Percentiles rank a stretch among this genome's conserved stretches.
Evolutionary conservation across 2,329 filamentous ascomycete species (phyloP).

Genomic region (Pyricularia pennisetigena): DNA sequence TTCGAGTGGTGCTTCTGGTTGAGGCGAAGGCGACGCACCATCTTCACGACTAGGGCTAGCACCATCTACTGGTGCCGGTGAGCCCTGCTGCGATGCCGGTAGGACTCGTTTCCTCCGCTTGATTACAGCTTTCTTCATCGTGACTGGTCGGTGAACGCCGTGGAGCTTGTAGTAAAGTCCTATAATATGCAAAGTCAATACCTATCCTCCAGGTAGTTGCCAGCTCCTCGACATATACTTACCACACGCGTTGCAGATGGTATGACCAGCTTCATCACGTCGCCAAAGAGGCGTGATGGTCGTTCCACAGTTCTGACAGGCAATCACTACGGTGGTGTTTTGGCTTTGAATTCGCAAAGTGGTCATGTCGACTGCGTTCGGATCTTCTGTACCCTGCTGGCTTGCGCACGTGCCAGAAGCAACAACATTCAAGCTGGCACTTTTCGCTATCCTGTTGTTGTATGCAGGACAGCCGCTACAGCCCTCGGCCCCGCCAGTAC

Average conservation of each 20-base stretch:
- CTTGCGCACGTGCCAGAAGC: slow-evolving; percentile 14
- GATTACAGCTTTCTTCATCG: slow-evolving; percentile 99
- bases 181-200: slow-evolving; percentile 24
- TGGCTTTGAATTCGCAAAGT: slow-evolving; percentile 32
- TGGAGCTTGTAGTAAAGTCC: slow-evolving; percentile 95
- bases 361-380: slow-evolving; percentile 37
- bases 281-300: slow-evolving; percentile 96
- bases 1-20: slow-evolving; percentile 25
- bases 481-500: slow-evolving; percentile 87
- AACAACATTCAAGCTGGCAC: slow-evolving; percentile 58
- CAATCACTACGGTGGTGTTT: slow-evolving; percentile 62
- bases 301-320: slow-evolving; percentile 94
- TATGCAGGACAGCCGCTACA: slow-evolving; percentile 95
- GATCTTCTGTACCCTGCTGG: slow-evolving; percentile 21
- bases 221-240: slow-evolving; percentile 25
- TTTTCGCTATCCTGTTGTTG: slow-evolving; percentile 93
- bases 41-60: slow-evolving; percentile 19
- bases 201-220: neutral
- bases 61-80: slow-evolving; percentile 1
- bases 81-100: slow-evolving; percentile 51
- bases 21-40: slow-evolving; percentile 9
- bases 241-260: slow-evolving; percentile 98
- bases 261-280: slow-evolving; percentile 86
- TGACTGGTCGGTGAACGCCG: slow-evolving; percentile 81
- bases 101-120: slow-evolving; percentile 93